phyloP scores from a whole-genome alignment of 495 filamentous ascomycete species.

The Mytilinidion resinicola region DNA sequence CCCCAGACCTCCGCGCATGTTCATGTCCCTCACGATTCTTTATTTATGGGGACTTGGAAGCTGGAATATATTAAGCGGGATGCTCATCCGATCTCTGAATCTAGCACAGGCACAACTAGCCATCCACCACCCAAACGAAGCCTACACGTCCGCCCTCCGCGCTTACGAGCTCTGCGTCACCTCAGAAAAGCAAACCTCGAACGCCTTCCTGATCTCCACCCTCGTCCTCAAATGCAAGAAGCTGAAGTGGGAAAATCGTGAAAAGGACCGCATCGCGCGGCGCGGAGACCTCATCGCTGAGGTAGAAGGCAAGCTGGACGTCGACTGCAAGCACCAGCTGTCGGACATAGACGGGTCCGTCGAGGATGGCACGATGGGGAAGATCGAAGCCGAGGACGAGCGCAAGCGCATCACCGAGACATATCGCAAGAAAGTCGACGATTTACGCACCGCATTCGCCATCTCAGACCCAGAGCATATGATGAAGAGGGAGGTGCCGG shows the following conservation, averaged over 20 bases:
- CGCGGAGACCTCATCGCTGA: conserved; percentile 50
- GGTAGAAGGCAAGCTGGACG: conserved; percentile 44
- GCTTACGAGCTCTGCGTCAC: conserved; percentile 68
- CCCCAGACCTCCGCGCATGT: too few relatives aligned
- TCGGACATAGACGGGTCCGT: conserved; percentile 39
- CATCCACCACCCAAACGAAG: conserved; percentile 67
- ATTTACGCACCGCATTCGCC: conserved; percentile 57
- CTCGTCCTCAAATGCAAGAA: conserved; percentile 73
- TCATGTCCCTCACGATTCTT: too few relatives aligned
- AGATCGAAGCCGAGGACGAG: conserved; percentile 46
- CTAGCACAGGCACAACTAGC: conserved; percentile 70
- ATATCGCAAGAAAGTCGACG: conserved; percentile 53
- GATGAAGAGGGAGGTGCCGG: conserved; percentile 62
- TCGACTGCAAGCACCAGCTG: conserved; percentile 42
- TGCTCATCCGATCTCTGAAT: too few relatives aligned
- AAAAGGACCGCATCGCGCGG: conserved; percentile 37
- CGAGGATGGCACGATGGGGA: conserved; percentile 23
- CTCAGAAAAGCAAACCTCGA: conserved; percentile 32
- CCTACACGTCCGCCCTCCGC: conserved; percentile 59
- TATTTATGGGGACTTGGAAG: too few relatives aligned
- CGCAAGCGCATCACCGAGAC: conserved; percentile 47
- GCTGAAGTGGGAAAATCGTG: conserved; percentile 54
- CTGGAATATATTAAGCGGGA: too few relatives aligned
- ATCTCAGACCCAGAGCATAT: conserved; percentile 49
- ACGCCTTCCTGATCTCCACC: conserved; percentile 50